A percentile compares a stretch with the other conserved stretches of the same genome.
phyloP scores from a whole-genome alignment of 1,284 basidiomycete genomes.

The Ustilago sp. region DNA sequence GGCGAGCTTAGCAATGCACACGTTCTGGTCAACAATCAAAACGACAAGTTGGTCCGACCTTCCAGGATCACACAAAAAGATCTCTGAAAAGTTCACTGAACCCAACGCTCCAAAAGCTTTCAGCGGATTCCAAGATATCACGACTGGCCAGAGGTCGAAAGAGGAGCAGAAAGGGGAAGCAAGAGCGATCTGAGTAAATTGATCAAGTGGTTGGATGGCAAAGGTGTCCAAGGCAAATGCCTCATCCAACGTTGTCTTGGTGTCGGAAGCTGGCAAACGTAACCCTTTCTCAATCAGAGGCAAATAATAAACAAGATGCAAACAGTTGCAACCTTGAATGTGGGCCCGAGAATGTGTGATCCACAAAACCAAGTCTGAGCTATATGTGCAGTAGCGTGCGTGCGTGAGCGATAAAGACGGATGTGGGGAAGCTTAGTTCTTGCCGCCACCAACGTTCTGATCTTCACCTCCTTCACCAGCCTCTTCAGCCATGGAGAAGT shows the following conservation, averaged over 20 bases:
- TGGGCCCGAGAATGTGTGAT: constrained; percentile 5
- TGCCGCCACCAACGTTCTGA: constrained; percentile 38
- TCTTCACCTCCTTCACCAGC: constrained; percentile 62
- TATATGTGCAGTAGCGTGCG: neutral
- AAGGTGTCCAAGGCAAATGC: constrained; percentile 31
- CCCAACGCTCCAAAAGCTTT: constrained; percentile 9
- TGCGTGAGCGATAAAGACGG: neutral
- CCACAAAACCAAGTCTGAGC: neutral
- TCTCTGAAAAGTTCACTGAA: constrained; percentile 47
- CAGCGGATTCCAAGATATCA: constrained; percentile 42
- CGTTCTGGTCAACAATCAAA: constrained; percentile 58
- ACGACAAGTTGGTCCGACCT: constrained; percentile 51
- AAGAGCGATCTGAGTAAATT: constrained; percentile 48
- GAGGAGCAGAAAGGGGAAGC: constrained; percentile 31
- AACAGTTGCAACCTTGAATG: neutral
- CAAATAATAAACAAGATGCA: neutral
- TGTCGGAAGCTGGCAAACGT: constrained; percentile 34
- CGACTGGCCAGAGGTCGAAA: constrained; percentile 34
- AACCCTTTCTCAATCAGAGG: neutral
- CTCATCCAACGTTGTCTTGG: constrained; percentile 25
- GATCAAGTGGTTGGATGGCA: constrained; percentile 32
- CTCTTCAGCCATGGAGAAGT: constrained; percentile 72
- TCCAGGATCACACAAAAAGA: constrained; percentile 57
- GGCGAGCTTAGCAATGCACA: constrained; percentile 19
- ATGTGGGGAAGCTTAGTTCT: constrained; percentile 16